phyloP scores from a whole-genome alignment of 768 basidiomycete species.

The Agaricus subrufescens region DNA sequence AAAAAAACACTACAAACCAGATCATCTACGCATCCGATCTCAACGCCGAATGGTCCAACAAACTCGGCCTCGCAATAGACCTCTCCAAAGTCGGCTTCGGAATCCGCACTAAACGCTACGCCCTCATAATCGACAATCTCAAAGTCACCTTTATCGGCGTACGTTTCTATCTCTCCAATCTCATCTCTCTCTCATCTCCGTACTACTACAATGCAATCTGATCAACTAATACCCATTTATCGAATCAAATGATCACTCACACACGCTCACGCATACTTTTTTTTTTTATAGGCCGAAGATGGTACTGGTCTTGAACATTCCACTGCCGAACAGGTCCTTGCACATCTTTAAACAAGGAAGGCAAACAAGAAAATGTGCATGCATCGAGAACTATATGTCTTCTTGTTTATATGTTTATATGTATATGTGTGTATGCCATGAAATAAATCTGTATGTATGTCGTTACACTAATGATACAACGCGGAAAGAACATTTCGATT shows the following conservation, averaged over 20 bases:
- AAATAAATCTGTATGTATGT: too few relatives aligned
- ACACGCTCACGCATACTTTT: background rate
- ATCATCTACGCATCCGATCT: conserved; percentile 57
- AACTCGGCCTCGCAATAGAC: conserved; percentile 52
- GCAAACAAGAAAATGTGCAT: background rate
- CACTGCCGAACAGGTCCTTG: conserved; percentile 54
- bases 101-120: conserved; percentile 56
- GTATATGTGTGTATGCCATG: too few relatives aligned
- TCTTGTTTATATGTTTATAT: too few relatives aligned
- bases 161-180: conserved; percentile 15
- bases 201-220: too few relatives aligned
- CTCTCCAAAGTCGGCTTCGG: conserved; percentile 46
- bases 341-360: conserved; percentile 26
- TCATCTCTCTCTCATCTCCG: too few relatives aligned
- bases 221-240: too few relatives aligned
- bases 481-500: too few relatives aligned
- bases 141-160: conserved; percentile 65
- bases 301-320: conserved; percentile 49
- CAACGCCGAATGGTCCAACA: conserved; percentile 49
- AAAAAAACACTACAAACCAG: conserved; percentile 22
- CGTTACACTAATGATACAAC: too few relatives aligned
- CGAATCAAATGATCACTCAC: too few relatives aligned
- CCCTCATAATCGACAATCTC: conserved; percentile 63
- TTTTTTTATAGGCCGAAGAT: conserved; percentile 36
- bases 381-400: too few relatives aligned